Evolutionary conservation across 2,329 filamentous ascomycete species (phyloP).

Genomic region (Penicillium sp.): DNA sequence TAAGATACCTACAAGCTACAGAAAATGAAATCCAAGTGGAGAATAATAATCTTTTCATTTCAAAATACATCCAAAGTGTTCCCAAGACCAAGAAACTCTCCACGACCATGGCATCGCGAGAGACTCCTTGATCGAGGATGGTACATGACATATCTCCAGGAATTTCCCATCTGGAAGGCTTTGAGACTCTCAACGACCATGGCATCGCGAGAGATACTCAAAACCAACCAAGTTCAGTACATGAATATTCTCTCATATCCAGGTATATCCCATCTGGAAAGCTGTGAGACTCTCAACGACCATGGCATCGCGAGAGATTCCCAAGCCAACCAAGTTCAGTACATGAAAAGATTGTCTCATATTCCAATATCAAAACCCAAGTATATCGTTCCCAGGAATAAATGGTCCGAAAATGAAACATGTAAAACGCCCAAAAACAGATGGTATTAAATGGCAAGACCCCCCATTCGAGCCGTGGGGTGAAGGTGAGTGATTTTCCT

Average conservation of each 20-base stretch:
- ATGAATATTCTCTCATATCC: background rate
- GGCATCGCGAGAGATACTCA: background rate
- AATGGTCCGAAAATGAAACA: background rate
- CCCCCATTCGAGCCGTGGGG: constrained; percentile 21
- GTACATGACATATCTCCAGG: background rate
- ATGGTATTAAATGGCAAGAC: constrained; percentile 3
- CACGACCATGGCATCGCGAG: constrained; percentile 1
- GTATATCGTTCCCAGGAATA: background rate
- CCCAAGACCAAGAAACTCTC: background rate
- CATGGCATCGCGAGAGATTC: background rate
- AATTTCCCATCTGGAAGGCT: background rate
- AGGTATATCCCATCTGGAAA: background rate
- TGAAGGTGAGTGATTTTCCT: background rate
- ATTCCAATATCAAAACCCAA: background rate
- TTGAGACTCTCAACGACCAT: constrained; percentile 1
- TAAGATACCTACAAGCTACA: background rate
- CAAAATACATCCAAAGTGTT: background rate
- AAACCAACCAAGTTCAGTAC: background rate
- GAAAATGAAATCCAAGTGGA: background rate
- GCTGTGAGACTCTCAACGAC: background rate
- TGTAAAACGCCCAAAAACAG: background rate
- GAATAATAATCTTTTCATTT: background rate
- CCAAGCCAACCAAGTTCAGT: background rate
- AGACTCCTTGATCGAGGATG: background rate
- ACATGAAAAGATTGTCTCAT: background rate